Evolutionary conservation across 371 early-diverging fungal species (phyloP), one percentile per base, ranked within the genome.

Genomic region (Zopfochytrium polystomum): DNA sequence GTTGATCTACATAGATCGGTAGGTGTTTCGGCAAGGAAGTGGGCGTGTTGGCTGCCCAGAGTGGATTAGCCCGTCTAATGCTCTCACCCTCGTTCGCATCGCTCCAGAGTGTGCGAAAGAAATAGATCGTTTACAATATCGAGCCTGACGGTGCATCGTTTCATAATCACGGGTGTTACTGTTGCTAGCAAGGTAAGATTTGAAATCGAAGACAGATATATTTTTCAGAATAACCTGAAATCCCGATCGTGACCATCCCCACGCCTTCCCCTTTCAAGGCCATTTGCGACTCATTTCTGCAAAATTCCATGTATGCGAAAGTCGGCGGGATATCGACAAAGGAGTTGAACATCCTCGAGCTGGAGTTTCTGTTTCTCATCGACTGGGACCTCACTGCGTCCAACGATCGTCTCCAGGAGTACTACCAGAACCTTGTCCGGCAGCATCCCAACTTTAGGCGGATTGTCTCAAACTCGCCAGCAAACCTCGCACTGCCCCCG

Each of bases 281-380:
- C 29, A 51, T 71, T 1, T 71, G 72, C 47, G 72, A 72, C 55
- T 65, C 68, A 27, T 72, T 63, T 35, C 60, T 72, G 29, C 64
- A 63, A 64, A 75, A 75, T 35, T 58, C 75, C 11, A 66, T 62
- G 60, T 75, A 68, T 51, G 75, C 75, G 20, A 75, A 75, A 65
- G 94, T 97, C 20, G 98, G 98, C 15, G 98, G 98, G 9, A 81
- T 97, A 32, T 83, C 89, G 27, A 88, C 89, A 18, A 86, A 90
- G 57, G 98, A 97, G 74, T 79, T 97, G 30, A 95, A 95, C 72
- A 83, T 90, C n/a, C 76, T 96, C 23, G 96, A 98, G 67, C 76
- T 98, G 53, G 96, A 95, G 67, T 88, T 98, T 67, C 62, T 92
- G 52, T 79, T 80, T 9, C 69, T 92, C 53, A 87, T 94, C 52